Evolutionary conservation across 441 rosid species (phyloP).

Genomic region (Croton setiger): DNA sequence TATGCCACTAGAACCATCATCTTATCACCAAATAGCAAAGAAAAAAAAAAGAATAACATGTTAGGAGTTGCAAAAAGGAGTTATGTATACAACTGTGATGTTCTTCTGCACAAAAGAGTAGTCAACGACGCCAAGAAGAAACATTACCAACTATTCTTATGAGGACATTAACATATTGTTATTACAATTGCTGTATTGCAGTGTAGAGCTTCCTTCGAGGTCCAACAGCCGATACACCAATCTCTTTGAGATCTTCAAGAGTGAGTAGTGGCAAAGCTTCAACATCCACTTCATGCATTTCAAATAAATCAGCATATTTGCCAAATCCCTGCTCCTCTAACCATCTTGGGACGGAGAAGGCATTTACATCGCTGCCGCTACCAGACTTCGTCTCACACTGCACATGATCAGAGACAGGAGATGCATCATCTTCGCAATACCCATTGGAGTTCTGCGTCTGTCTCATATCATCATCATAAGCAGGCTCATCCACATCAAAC

Average conservation of each 20-base stretch:
- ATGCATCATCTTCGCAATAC: conserved; percentile 14
- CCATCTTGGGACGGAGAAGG: conserved; percentile 36
- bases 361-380: conserved; percentile 15
- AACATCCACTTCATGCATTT: conserved; percentile 54
- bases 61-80: conserved; percentile 22
- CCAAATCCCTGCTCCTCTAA: conserved; percentile 48
- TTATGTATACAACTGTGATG: conserved; percentile 24
- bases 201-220: conserved; percentile 49
- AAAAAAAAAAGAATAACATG: conserved; percentile 16
- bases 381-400: conserved; percentile 22
- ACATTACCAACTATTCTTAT: conserved; percentile 13
- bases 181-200: conserved; percentile 40
- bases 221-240: conserved; percentile 51
- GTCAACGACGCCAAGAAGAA: conserved; percentile 13
- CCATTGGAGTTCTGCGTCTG: conserved; percentile 16
- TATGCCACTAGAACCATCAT: conserved; percentile 4
- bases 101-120: conserved; percentile 27
- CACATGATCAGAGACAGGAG: conserved; percentile 18
- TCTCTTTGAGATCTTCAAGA: conserved; percentile 58
- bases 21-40: background rate
- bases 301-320: conserved; percentile 41
- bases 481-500: conserved; percentile 22
- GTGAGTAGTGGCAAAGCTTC: conserved; percentile 52
- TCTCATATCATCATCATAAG: conserved; percentile 19
- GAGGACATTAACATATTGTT: conserved; percentile 18